These are phyloP conservation scores for Schizonepeta tenuifolia DNA, from an alignment of 257 asterid genomes.

Conservation along the genomic window DNA sequence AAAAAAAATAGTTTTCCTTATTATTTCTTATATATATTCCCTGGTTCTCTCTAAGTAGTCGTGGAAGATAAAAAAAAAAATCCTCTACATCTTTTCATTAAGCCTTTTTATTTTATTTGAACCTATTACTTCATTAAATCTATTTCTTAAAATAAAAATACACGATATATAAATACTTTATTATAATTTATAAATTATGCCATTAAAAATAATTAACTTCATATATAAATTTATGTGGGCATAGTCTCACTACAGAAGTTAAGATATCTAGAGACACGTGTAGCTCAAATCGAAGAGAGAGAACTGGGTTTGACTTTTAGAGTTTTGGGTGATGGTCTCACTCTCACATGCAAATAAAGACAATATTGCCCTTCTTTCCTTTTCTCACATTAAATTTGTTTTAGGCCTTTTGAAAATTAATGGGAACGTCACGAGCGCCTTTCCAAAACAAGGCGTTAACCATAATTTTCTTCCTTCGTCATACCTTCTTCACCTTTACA, in stretches of 20 bases:
- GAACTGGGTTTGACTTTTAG: conserved; percentile 41
- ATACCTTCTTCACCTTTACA: conserved; percentile 31
- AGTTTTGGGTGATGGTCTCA: conserved; percentile 44
- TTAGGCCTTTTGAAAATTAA: conserved; percentile 12
- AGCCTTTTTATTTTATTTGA: no score
- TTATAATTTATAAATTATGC: no score
- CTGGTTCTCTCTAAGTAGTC: no score
- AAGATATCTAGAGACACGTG: not conserved
- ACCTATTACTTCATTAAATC: no score
- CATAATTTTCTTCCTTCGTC: conserved; percentile 12
- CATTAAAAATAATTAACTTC: no score
- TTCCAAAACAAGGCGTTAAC: conserved; percentile 25
- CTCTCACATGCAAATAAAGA: conserved; percentile 49
- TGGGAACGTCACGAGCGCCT: conserved; percentile 39
- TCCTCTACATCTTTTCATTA: no score
- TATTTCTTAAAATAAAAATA: no score
- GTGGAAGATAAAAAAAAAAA: no score
- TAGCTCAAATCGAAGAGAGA: not conserved
- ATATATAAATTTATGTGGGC: no score
- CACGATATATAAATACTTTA: no score
- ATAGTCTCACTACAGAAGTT: no score
- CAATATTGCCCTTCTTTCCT: not conserved
- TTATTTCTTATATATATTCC: not conserved
- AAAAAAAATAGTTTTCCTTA: not conserved
- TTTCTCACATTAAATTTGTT: conserved; percentile 9